A percentile compares a stretch with the other conserved stretches of the same genome.
phyloP scores from a whole-genome alignment of 352 stramenopile species.

The Phytophthora parvispora region DNA sequence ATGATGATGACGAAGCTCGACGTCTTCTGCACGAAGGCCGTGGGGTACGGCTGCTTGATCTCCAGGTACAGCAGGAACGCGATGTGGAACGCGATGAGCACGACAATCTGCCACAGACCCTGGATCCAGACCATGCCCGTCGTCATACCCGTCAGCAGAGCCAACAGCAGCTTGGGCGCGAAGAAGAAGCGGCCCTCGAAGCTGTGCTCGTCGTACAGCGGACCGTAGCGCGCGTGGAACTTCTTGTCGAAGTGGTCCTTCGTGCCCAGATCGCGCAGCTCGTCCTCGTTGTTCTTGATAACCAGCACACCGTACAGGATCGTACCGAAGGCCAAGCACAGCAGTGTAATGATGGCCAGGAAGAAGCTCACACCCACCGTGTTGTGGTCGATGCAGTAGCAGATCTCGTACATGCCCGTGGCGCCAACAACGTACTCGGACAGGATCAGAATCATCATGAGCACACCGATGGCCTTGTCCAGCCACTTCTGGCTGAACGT shows the following conservation, averaged over 20 bases:
- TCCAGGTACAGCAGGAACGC: constrained; percentile 87
- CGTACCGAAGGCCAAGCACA: constrained; percentile 81
- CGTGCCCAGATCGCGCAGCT: constrained; percentile 82
- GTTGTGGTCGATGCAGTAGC: constrained; percentile 77
- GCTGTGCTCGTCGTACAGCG: constrained; percentile 91
- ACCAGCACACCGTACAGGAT: constrained; percentile 84
- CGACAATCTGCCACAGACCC: constrained; percentile 80
- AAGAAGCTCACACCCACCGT: constrained; percentile 68
- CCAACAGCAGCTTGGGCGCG: constrained; percentile 82
- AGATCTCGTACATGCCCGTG: constrained; percentile 90
- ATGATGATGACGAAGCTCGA: constrained; percentile 92
- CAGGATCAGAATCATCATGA: constrained; percentile 89
- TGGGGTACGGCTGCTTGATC: constrained; percentile 86
- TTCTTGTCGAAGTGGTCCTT: constrained; percentile 90
- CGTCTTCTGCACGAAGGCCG: constrained; percentile 86
- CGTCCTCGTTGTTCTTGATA: constrained; percentile 81
- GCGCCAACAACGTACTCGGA: constrained; percentile 88
- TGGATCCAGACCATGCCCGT: constrained; percentile 85
- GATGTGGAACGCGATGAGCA: constrained; percentile 83
- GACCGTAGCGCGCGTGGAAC: constrained; percentile 81
- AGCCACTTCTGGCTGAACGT: constrained; percentile 78
- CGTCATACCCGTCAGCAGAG: constrained; percentile 80
- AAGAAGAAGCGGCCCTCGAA: constrained; percentile 92
- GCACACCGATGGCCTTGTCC: constrained; percentile 80
- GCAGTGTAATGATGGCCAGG: constrained; percentile 70